These are phyloP conservation scores for Zygoascus tannicola DNA, from an alignment of 805 yeast species.

Conservation along the genomic window DNA sequence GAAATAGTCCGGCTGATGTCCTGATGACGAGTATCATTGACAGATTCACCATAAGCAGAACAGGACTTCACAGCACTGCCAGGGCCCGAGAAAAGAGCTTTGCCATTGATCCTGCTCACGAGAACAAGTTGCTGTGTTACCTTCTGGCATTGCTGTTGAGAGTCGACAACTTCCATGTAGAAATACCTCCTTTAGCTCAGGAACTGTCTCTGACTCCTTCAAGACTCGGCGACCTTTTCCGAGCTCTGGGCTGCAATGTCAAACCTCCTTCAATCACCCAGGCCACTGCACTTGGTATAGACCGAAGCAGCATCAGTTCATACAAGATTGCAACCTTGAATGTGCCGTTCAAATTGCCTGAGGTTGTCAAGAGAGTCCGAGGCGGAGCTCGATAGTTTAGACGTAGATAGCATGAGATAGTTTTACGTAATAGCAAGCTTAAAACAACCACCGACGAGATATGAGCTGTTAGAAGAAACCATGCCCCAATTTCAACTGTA, in stretches of 20 bases:
- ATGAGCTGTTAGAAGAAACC: no score
- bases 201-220: constrained; percentile 78
- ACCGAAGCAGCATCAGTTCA: constrained; percentile 32
- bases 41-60: constrained; percentile 58
- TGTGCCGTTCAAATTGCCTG: constrained; percentile 87
- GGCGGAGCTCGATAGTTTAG: constrained; percentile 3
- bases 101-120: constrained; percentile 76
- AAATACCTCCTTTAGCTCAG: constrained; percentile 70
- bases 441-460: no score
- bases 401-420: no score
- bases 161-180: constrained; percentile 65
- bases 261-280: constrained; percentile 48
- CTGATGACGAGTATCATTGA: constrained; percentile 63
- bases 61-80: constrained; percentile 43
- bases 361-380: constrained; percentile 41
- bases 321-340: constrained; percentile 74
- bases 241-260: constrained; percentile 72
- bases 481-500: no score
- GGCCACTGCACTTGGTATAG: constrained; percentile 29
- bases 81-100: constrained; percentile 69
- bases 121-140: constrained; percentile 77
- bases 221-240: constrained; percentile 56
- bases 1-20: constrained; percentile 58
- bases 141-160: constrained; percentile 64
- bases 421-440: no score